Base-by-base conservation (phyloP, 164 flowering plant species). In the Santalum album region DNA sequence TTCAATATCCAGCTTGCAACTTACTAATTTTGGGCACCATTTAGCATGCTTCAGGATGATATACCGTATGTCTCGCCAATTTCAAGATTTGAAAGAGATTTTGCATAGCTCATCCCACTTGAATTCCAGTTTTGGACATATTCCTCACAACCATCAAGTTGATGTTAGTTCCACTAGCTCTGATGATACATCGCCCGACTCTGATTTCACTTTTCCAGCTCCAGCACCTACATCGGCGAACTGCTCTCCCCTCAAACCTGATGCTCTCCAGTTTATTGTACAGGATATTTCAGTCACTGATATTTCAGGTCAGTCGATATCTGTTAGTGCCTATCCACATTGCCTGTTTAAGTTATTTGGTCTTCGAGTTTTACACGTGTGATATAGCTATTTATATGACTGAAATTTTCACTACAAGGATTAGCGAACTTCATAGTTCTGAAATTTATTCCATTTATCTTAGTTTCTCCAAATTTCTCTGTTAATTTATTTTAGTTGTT, bases 31-130 rank as follows among this genome's bases (percentile, higher is more conserved):
- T 61, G 51, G 58, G 61, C 67, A 67, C 71, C 62, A 65, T 77
- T 57, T 82, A 79, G 80, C 74, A 72, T 73, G 80, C 74, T 64
- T 73, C 95, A 87, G 90, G 89, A 79, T 87, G 89, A 69, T 84
- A 59, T 72, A 66, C 61, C 70, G 70, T 76, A 79, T 87, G 81
- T 82, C 89, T 43, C 71, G 75, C 61, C 90, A 84, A 78, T 67
- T 87, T 34, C 67, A 78, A 49, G 87, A 82, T 75, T 75, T 87
- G 76, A 80, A 82, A 70, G 73, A 65, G 73, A 61, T 78, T 52
- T 68, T 82, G 64, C 25, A 58, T 59, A 58, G 76, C 34, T 62
- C 80, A 32, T 69, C 79, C 64, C 62, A 49, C 57, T 77, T 65
- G 60, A 71, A 65, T 64, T 77, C 79, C 57, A 57, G 68, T 68